Evolutionary conservation across 768 basidiomycete species (phyloP).

Genomic region (Tylopilus subfusipes): DNA sequence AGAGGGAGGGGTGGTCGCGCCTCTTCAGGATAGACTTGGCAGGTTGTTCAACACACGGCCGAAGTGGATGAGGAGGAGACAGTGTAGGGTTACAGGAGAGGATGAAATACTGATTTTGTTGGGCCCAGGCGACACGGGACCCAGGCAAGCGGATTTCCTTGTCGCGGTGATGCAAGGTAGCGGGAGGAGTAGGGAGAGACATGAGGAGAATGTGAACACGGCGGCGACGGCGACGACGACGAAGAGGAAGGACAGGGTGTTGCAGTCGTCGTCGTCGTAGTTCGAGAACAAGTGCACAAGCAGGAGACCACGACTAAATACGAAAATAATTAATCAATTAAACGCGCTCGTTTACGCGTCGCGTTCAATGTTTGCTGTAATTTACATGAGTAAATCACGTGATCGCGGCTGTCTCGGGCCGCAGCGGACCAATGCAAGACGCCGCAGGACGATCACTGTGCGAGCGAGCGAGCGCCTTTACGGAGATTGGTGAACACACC

Average conservation of each 20-base stretch:
- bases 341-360: constrained; percentile 42
- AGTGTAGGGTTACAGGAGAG: constrained; percentile 32
- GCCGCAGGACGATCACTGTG: no score
- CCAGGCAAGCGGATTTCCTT: constrained; percentile 47
- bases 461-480: no score
- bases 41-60: constrained; percentile 43
- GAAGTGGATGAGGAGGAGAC: constrained; percentile 22
- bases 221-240: constrained; percentile 17
- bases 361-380: constrained; percentile 32
- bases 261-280: constrained; percentile 19
- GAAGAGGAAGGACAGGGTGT: not conserved
- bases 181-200: constrained; percentile 63
- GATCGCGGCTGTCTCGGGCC: constrained; percentile 2
- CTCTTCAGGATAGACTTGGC: constrained; percentile 72
- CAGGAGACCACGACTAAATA: constrained; percentile 21
- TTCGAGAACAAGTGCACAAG: constrained; percentile 5
- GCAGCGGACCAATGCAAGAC: not conserved
- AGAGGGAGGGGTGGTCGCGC: constrained; percentile 30
- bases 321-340: constrained; percentile 31
- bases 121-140: constrained; percentile 50
- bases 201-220: constrained; percentile 8
- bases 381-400: constrained; percentile 19
- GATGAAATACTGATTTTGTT: constrained; percentile 46
- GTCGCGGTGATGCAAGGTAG: constrained; percentile 52
- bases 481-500: no score